Base-by-base conservation (phyloP, 805 yeast genomes). In the Lipomyces kockii region DNA sequence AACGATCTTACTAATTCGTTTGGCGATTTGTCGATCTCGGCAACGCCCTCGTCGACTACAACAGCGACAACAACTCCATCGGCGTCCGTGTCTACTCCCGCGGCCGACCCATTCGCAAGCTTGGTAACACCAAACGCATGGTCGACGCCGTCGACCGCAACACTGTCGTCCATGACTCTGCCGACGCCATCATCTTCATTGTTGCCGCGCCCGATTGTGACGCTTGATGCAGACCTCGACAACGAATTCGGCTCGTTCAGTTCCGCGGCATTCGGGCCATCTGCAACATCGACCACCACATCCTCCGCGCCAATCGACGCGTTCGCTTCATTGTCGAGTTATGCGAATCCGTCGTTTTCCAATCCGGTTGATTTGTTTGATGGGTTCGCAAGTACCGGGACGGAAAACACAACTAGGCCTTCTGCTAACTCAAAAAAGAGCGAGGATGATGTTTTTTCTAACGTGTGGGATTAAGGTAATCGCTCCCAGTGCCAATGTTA, bases 381-480 rank as follows among this genome's bases (percentile, higher is more conserved):
- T 68, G 35, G 39, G 46, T 6, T 61, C 70, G 51, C 69, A 72
- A 2, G 61, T 58, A 14, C 29, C n/a, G 54, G 72, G 63, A 69
- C 71, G 34, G 63, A 69, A 29, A 35, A 62, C 8, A 37, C 68
- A 22, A 46, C 67, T 7, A 25, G 65, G 32, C 57, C 66, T 7
- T 43, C 70, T n/a, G 54, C 65, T n/a, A 52, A 67, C 66, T 55
- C 63, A 63, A n/a, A 61, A 71, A 63, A 62, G 43, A 64, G 66
- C 27, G 79, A 75, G 9, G 81, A 79, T 55, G 80, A 78, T 54
- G 62, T 78, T 12, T 78, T 77, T 68, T 75, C 75, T 20, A 79
- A 79, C 64, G 81, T 79, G 25, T 79, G 81, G 81, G 74, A 70
- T 59, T 79, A 69, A 65, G 17, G 27, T 4, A 37, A 37, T 29